Evolutionary conservation across 108 stramenopile genomes (phyloP).

Genomic region (Cyclotella baltica): DNA sequence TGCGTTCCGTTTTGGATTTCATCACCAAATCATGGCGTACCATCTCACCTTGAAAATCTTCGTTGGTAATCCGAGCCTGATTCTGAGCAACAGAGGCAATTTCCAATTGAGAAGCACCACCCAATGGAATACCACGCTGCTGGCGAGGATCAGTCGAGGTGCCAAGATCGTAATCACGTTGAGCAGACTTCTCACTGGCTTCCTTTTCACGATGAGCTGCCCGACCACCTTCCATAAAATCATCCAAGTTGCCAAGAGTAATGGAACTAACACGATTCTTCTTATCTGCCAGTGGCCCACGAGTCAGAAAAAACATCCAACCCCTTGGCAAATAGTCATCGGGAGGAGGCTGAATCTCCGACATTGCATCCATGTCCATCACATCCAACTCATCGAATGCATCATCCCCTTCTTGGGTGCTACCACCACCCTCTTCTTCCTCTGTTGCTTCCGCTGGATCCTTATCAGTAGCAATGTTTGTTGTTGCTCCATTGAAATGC

Average conservation of each 20-base stretch:
- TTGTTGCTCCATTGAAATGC: neutral
- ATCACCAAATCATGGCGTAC: neutral
- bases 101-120: neutral
- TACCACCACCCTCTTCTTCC: neutral
- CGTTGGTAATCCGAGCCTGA: neutral
- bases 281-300: neutral
- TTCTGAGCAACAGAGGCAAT: conserved; percentile 1
- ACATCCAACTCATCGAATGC: neutral
- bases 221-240: neutral
- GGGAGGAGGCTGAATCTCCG: neutral
- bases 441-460: neutral
- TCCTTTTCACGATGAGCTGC: neutral
- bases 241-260: neutral
- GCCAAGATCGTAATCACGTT: neutral
- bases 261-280: neutral
- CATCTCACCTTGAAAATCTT: neutral
- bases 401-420: conserved; percentile 1
- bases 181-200: neutral
- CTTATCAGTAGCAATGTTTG: neutral
- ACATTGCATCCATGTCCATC: neutral
- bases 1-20: conserved; percentile 5
- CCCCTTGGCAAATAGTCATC: neutral
- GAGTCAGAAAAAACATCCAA: neutral
- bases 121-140: neutral
- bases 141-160: neutral